These are phyloP conservation scores for Amanita fuliginea DNA, from an alignment of 768 basidiomycete species.

Conservation along the genomic window DNA sequence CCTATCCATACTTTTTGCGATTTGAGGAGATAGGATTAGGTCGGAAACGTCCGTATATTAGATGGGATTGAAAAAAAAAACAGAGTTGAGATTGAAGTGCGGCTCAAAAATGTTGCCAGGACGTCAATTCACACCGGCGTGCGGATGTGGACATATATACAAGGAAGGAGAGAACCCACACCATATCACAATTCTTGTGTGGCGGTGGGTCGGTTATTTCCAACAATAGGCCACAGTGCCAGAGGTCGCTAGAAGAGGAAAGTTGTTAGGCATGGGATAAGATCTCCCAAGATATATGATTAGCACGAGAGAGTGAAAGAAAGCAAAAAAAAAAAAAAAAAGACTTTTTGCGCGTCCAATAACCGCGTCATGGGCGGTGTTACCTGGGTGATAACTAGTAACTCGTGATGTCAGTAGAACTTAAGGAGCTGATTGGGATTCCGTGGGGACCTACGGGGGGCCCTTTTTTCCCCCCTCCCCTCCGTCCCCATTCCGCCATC, in stretches of 20 bases:
- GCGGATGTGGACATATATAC: not conserved
- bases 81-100: conserved; percentile 3
- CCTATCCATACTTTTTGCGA: too few relatives aligned
- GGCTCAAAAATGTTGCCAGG: not conserved
- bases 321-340: too few relatives aligned
- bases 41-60: too few relatives aligned
- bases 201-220: not conserved
- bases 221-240: conserved; percentile 1
- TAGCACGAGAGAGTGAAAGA: too few relatives aligned
- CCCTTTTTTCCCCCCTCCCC: too few relatives aligned
- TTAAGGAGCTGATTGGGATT: not conserved
- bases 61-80: too few relatives aligned
- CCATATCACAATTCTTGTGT: not conserved
- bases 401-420: not conserved
- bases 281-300: too few relatives aligned
- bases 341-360: too few relatives aligned
- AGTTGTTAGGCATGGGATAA: not conserved
- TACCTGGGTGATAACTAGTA: not conserved
- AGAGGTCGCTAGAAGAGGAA: not conserved
- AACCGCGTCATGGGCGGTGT: not conserved
- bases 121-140: not conserved
- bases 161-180: not conserved
- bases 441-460: not conserved
- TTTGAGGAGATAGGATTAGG: too few relatives aligned
- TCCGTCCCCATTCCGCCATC: too few relatives aligned